Evolutionary conservation across 1,284 basidiomycete genomes (phyloP), one percentile per base, ranked within the genome.

Genomic region (Leccinum insigne): DNA sequence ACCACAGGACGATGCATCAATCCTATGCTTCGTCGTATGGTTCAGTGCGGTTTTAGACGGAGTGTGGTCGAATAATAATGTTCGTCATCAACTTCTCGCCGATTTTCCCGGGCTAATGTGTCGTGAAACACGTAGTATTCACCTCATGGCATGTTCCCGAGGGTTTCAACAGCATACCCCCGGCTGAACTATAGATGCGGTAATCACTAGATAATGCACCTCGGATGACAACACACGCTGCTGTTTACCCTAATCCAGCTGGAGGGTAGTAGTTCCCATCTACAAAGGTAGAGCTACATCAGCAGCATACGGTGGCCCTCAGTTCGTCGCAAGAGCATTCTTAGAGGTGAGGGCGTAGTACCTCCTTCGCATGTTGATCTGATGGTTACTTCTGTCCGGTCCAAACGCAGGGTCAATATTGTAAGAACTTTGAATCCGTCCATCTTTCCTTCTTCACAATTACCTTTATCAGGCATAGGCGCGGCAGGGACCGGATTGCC

Each of bases 401-500:
- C 32, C 21, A 18, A 63, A 66, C 13, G 2, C 63, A 74, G 73
- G 73, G 71, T 58, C 56, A 66, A 21, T 77, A 75, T 56, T 73
- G 73, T 77, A 65, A 70, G 76, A 18, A 38, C 49, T 54, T 16
- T 5, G 1, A 18, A 13, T 32, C 14, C 1, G 18, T 62, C 47
- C 11, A 5, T 57, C 7, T 26, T 56, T 56, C 23, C 6, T 8
- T 32, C 18, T 26, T 61, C 11, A 56, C 3, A 7, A 23, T 62
- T 40, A 8, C 60, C 26, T 58, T 23, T 14, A 10, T 63, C 21
- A 77, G 76, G 64, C 26, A 66, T 74, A 4, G 76, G 76, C 54
- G 75, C 23, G 23, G 76, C 73, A 5, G 76, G 73, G 5, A 71
- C 73, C 5, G 70, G 76, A 35, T 60, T 77, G 26, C 72, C 76